phyloP scores from a whole-genome alignment of 257 asterid species.

The Nyctanthes arbortristis region DNA sequence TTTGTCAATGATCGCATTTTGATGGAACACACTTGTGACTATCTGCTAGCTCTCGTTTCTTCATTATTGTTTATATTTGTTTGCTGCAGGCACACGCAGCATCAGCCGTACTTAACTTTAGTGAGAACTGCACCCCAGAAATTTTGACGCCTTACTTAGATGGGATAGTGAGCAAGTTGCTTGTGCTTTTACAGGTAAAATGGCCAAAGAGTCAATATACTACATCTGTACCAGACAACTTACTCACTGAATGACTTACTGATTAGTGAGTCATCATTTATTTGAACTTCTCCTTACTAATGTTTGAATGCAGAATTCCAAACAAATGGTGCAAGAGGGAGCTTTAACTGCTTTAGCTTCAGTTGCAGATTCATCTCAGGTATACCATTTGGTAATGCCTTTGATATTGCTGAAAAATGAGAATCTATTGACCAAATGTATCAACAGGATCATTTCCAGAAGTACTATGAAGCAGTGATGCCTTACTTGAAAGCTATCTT shows the following conservation, averaged over 20 bases:
- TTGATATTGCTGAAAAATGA: constrained; percentile 23
- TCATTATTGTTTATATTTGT: background rate
- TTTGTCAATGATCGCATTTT: too few relatives aligned
- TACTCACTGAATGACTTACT: too few relatives aligned
- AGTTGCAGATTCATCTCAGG: constrained; percentile 96
- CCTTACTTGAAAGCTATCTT: constrained; percentile 83
- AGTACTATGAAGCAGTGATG: constrained; percentile 86
- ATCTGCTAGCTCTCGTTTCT: background rate
- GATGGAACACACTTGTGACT: too few relatives aligned
- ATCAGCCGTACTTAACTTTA: constrained; percentile 87
- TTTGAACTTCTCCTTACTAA: constrained; percentile 19
- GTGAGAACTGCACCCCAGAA: constrained; percentile 90
- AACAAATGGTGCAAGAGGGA: constrained; percentile 98
- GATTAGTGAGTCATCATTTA: too few relatives aligned
- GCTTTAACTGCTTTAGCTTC: constrained; percentile 92
- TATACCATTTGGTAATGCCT: constrained; percentile 21
- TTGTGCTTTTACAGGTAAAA: constrained; percentile 73
- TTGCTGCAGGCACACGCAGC: constrained; percentile 94
- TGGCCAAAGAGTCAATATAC: too few relatives aligned
- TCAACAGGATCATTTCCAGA: constrained; percentile 73
- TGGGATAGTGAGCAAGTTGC: constrained; percentile 78
- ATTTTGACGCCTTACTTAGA: constrained; percentile 81
- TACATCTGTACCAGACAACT: too few relatives aligned
- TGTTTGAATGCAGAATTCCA: constrained; percentile 62
- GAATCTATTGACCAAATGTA: constrained; percentile 1